Conservation (phyloP, 441 rosid genomes). For the Aleurites moluccanus region DNA sequence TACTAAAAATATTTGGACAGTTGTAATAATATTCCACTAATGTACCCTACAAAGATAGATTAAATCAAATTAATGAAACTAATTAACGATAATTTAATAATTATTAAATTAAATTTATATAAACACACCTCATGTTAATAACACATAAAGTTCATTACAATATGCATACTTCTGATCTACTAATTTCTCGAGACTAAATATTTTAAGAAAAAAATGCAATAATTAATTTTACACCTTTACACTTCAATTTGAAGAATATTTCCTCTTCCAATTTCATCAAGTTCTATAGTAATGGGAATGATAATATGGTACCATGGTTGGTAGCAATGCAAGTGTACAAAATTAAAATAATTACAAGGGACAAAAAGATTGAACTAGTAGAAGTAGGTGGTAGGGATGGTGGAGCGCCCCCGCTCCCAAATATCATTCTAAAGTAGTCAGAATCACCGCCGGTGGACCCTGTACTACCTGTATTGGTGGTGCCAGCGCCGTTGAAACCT, state of each 20-base stretch:
- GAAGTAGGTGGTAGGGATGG: constrained; percentile 33
- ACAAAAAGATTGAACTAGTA: constrained; percentile 41
- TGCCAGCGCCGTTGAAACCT: constrained; percentile 33
- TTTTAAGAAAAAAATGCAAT: too few relatives aligned
- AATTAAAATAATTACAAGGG: constrained; percentile 48
- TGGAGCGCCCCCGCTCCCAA: constrained; percentile 53
- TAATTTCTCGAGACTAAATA: too few relatives aligned
- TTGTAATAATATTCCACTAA: too few relatives aligned
- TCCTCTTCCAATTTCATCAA: background rate
- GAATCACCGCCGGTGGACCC: constrained; percentile 35
- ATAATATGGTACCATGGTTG: constrained; percentile 34
- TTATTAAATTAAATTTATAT: too few relatives aligned
- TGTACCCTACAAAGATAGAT: too few relatives aligned
- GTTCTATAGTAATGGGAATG: constrained; percentile 27
- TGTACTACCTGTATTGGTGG: constrained; percentile 28
- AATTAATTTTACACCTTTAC: background rate
- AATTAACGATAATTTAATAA: too few relatives aligned
- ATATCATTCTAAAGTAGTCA: constrained; percentile 70
- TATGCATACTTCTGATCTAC: too few relatives aligned
- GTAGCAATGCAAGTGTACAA: constrained; percentile 31
- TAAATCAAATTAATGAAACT: too few relatives aligned
- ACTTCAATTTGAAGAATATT: constrained; percentile 6
- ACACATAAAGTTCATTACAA: too few relatives aligned
- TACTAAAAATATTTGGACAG: too few relatives aligned
- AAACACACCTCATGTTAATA: too few relatives aligned